A percentile compares a stretch with the other conserved stretches of the same genome.
These are phyloP conservation scores for Capronia coronata DNA, from an alignment of 2,329 filamentous ascomycete species.

Conservation along the genomic window DNA sequence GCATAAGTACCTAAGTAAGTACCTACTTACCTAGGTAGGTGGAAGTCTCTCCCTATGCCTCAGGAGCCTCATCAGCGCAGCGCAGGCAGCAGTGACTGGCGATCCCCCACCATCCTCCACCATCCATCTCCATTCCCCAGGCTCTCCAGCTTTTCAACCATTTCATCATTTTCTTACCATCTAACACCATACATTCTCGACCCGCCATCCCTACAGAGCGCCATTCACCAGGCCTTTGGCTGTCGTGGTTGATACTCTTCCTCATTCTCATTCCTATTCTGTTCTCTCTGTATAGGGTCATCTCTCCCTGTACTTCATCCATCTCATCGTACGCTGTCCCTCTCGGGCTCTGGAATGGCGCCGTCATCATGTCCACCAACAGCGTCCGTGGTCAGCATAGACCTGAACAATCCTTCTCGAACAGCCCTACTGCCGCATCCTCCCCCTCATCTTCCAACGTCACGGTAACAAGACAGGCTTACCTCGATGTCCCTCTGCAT, in stretches of 20 bases:
- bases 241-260: background rate
- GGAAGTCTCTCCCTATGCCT: no score
- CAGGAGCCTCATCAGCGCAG: no score
- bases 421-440: conserved; percentile 2
- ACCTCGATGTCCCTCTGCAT: conserved; percentile 19
- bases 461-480: conserved; percentile 1
- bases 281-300: background rate
- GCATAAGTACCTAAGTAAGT: no score
- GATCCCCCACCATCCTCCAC: no score
- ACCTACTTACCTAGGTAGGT: no score
- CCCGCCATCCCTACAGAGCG: background rate
- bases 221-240: background rate
- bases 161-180: background rate
- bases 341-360: conserved; percentile 7
- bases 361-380: conserved; percentile 13
- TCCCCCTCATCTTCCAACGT: conserved; percentile 12
- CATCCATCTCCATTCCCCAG: no score
- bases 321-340: background rate
- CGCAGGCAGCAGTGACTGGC: no score
- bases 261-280: background rate
- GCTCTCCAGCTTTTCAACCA: no score
- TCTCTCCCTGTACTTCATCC: background rate
- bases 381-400: background rate
- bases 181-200: background rate
- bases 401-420: conserved; percentile 5